Conservation (phyloP, 1,284 basidiomycete genomes). For the Moniliophthora roreri region DNA sequence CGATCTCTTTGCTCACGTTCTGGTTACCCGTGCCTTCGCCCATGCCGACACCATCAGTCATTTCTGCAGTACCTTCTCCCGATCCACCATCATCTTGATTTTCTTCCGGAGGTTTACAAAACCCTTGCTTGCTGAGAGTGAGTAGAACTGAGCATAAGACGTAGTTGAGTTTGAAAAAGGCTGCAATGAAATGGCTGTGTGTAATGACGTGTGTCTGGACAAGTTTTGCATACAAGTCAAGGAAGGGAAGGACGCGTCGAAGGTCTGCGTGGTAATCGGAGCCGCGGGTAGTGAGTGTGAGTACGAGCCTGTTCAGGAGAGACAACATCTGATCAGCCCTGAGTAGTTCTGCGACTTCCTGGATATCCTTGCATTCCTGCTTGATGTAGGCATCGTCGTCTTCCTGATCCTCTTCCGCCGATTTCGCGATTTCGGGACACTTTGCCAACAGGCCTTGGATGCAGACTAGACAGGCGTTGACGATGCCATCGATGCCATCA, state of each 20-base stretch:
- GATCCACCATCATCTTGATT: slow-evolving; percentile 46
- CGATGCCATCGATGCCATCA: slow-evolving; percentile 42
- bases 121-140: slow-evolving; percentile 83
- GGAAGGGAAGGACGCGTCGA: slow-evolving; percentile 62
- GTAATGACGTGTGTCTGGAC: slow-evolving; percentile 52
- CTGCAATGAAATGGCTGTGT: slow-evolving; percentile 69
- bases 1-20: slow-evolving; percentile 90
- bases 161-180: slow-evolving; percentile 84
- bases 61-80: slow-evolving; percentile 51
- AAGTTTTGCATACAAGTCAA: slow-evolving; percentile 56
- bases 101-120: slow-evolving; percentile 83
- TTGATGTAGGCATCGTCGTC: slow-evolving; percentile 43
- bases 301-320: slow-evolving; percentile 35
- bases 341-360: slow-evolving; percentile 42
- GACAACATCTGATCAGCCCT: slow-evolving; percentile 39
- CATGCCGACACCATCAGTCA: slow-evolving; percentile 77
- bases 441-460: slow-evolving; percentile 58
- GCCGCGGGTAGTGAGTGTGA: slow-evolving; percentile 27
- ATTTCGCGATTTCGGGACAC: slow-evolving; percentile 26
- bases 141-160: slow-evolving; percentile 76
- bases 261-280: slow-evolving; percentile 29
- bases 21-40: slow-evolving; percentile 84
- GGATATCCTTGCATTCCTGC: slow-evolving; percentile 35
- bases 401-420: slow-evolving; percentile 17
- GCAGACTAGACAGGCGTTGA: slow-evolving; percentile 64